These are phyloP conservation scores for Gymnopus androsaceus DNA, from an alignment of 1,284 basidiomycete genomes.

Conservation along the genomic window DNA sequence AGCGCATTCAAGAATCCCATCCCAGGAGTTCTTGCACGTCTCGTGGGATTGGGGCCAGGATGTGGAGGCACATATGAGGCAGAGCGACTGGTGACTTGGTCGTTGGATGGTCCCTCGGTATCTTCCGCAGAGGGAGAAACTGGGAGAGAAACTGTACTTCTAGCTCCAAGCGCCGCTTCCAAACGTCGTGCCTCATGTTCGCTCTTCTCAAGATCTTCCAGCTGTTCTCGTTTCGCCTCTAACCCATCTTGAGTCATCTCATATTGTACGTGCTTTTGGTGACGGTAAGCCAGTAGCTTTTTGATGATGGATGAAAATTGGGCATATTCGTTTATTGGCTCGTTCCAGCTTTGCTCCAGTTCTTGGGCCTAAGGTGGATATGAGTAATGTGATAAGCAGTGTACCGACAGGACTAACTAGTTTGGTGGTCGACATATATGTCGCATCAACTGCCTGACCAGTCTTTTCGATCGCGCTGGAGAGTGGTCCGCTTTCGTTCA, in stretches of 20 bases:
- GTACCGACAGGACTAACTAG: constrained; percentile 58
- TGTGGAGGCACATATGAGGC: constrained; percentile 66
- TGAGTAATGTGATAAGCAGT: not conserved
- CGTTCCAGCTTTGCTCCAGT: constrained; percentile 91
- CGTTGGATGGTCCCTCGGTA: constrained; percentile 25
- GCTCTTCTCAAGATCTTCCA: constrained; percentile 90
- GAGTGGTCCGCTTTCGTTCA: constrained; percentile 78
- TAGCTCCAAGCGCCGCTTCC: constrained; percentile 81
- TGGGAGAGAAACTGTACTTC: constrained; percentile 30
- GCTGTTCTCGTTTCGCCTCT: constrained; percentile 82
- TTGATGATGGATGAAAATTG: constrained; percentile 96
- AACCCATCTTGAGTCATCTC: constrained; percentile 95
- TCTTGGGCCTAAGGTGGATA: constrained; percentile 70
- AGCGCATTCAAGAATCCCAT: constrained; percentile 91
- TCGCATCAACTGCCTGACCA: constrained; percentile 94
- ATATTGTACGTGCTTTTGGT: constrained; percentile 97
- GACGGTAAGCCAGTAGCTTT: constrained; percentile 90
- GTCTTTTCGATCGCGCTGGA: constrained; percentile 86
- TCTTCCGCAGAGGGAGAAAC: constrained; percentile 31
- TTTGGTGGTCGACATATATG: constrained; percentile 89
- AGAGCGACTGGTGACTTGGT: constrained; percentile 28
- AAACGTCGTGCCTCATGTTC: constrained; percentile 90
- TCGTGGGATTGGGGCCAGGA: constrained; percentile 69
- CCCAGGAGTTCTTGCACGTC: constrained; percentile 60
- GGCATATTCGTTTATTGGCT: constrained; percentile 93